Base-by-base conservation (phyloP, 164 flowering plant species). In the Magnolia kwangsiensis region DNA sequence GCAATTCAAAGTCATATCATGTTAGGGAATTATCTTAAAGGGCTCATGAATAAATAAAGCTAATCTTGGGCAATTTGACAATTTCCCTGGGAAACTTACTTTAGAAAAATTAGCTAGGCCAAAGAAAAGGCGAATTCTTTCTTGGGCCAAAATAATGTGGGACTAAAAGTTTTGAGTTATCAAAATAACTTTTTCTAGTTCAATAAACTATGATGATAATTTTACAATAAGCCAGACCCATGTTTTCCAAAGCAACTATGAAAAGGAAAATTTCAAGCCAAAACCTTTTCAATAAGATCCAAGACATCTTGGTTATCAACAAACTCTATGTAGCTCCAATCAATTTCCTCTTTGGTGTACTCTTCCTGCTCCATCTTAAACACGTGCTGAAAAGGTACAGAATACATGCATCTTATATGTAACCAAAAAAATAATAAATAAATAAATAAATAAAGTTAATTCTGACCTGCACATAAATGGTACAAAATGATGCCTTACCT, bases 341-440 rank as follows among this genome's bases (percentile, higher is more conserved):
- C 89, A 78, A 95, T 92, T 81, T 88, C 86, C 80, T 95, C 98
- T 79, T 85, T 90, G 31, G 82, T 84, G 84, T 93, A 95, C 67
- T 90, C 98, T 78, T 91, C 96, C 85, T 95, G 98, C 84, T 95
- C 98, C 92, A 88, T 87, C 88, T 95, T 95, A 83, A 95, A 95
- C 16, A 95, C 97, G 75, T 95, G 96, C 97, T 95, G 95, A 76
- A 84, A 68, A 72, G 3, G n/a, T 50, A 79, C 64, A 82, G 19
- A 31, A 82, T 67, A 69, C 23, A 69, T n/a, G 74, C 16, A 21
- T 37, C 0, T 45, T 58, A 73, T 67, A 75, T 70, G 63, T 14
- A 51, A 61, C 27, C 45, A 64, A 37, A 27, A 27, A 27, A 27
- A 27, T 27, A 27, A 27, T 27, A 27, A 68, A 16, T 68, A 14